A percentile compares a stretch with the other conserved stretches of the same genome.
These are phyloP conservation scores for Citeromyces hawaiiensis DNA, from an alignment of 1,139 yeast species.

Conservation along the genomic window DNA sequence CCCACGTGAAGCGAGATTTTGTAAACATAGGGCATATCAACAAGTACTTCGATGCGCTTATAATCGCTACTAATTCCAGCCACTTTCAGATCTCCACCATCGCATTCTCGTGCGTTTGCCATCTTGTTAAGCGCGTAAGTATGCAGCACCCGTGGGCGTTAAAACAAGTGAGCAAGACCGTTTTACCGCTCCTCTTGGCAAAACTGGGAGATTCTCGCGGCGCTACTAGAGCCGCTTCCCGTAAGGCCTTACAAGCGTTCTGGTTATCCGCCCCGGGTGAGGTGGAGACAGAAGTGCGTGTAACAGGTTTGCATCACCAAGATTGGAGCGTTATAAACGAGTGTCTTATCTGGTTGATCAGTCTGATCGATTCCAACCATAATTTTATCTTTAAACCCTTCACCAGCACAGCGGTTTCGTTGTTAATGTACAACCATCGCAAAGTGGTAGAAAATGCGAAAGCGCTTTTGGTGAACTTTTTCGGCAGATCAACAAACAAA, in stretches of 20 bases:
- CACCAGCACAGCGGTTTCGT: slow-evolving; percentile 24
- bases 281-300: slow-evolving; percentile 35
- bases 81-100: slow-evolving; percentile 28
- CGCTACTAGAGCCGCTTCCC: slow-evolving; percentile 32
- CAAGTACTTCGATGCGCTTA: slow-evolving; percentile 43
- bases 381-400: slow-evolving; percentile 27
- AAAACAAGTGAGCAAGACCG: slow-evolving; percentile 29
- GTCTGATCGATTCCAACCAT: slow-evolving; percentile 22
- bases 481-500: slow-evolving; percentile 21
- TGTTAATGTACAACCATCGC: slow-evolving; percentile 20
- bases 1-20: slow-evolving; percentile 55
- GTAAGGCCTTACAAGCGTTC: slow-evolving; percentile 46
- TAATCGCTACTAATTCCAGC: slow-evolving; percentile 27
- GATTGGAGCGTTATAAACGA: slow-evolving; percentile 29
- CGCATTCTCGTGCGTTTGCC: slow-evolving; percentile 61
- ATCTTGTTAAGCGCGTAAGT: slow-evolving; percentile 62
- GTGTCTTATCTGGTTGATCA: slow-evolving; percentile 21
- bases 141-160: slow-evolving; percentile 55
- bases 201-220: slow-evolving; percentile 35
- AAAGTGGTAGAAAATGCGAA: slow-evolving; percentile 20
- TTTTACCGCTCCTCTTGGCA: slow-evolving; percentile 44
- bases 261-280: slow-evolving; percentile 52
- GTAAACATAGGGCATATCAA: slow-evolving; percentile 42
- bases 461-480: slow-evolving; percentile 24
- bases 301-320: slow-evolving; percentile 35